A percentile compares a stretch with the other conserved stretches of the same genome.
Conservation (phyloP, 1,284 basidiomycete genomes). For the Paramarasmius palmivorus region DNA sequence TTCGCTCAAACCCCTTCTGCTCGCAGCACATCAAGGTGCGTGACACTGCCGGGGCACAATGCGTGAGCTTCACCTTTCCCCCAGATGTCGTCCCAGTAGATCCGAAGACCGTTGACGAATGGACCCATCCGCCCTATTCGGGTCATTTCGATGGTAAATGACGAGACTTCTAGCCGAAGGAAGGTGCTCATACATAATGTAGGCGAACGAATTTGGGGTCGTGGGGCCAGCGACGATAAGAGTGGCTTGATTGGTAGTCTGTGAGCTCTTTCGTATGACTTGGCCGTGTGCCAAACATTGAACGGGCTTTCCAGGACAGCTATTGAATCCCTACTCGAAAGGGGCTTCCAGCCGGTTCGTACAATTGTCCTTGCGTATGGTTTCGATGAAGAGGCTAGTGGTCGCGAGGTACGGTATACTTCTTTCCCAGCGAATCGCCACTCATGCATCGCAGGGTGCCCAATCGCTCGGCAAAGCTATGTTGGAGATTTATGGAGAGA, state of each 20-base stretch:
- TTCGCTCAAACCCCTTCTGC: slow-evolving; percentile 54
- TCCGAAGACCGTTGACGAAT: slow-evolving; percentile 39
- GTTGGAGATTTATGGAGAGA: slow-evolving; percentile 43
- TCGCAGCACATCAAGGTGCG: slow-evolving; percentile 56
- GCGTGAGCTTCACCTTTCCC: neutral
- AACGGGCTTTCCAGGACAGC: slow-evolving; percentile 25
- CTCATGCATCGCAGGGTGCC: slow-evolving; percentile 37
- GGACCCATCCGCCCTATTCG: slow-evolving; percentile 50
- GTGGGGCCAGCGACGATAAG: slow-evolving; percentile 46
- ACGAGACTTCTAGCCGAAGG: neutral
- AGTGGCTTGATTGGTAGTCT: slow-evolving; percentile 39
- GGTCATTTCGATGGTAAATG: slow-evolving; percentile 45
- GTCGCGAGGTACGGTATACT: slow-evolving; percentile 28
- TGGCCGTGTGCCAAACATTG: neutral
- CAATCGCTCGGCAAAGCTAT: slow-evolving; percentile 38
- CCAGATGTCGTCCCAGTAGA: slow-evolving; percentile 57
- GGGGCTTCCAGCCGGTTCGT: slow-evolving; percentile 43
- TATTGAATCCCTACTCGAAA: slow-evolving; percentile 43
- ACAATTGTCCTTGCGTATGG: slow-evolving; percentile 57
- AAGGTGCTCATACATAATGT: neutral
- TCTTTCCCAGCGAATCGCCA: neutral
- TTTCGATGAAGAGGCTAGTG: slow-evolving; percentile 60
- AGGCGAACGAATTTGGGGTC: slow-evolving; percentile 41
- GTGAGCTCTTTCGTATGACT: too few relatives aligned
- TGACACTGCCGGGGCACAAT: neutral